Conservation (phyloP, 805 yeast genomes). For the Kockiozyma suomiensis region DNA sequence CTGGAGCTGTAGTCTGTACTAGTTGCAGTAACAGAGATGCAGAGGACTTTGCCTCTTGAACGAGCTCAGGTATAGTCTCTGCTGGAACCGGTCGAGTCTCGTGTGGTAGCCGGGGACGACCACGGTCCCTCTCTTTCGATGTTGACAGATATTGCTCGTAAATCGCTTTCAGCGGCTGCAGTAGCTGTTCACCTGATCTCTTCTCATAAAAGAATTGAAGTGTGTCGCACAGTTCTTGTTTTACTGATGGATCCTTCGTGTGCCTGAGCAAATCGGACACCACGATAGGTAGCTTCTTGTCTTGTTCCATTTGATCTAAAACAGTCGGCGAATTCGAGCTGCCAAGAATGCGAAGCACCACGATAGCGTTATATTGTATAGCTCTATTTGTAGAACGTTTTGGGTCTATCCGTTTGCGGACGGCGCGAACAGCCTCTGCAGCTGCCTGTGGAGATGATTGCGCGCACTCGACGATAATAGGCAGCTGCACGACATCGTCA, state of each 20-base stretch:
- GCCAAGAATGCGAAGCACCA: conserved; percentile 22
- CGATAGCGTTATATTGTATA: conserved; percentile 26
- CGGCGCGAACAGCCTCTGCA: conserved; percentile 17
- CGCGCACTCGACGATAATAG: conserved; percentile 31
- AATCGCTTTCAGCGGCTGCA: background rate
- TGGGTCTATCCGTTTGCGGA: conserved; percentile 27
- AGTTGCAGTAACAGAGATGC: conserved; percentile 25
- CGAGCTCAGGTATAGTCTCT: background rate
- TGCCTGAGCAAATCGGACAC: conserved; percentile 5
- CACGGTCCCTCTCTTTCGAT: background rate
- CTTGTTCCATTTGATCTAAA: conserved; percentile 9
- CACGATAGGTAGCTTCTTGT: conserved; percentile 16
- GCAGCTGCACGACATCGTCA: conserved; percentile 26
- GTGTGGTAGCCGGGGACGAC: background rate
- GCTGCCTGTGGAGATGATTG: conserved; percentile 30
- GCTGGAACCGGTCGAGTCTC: background rate
- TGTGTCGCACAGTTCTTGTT: conserved; percentile 3
- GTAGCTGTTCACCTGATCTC: background rate
- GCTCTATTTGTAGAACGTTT: conserved; percentile 2
- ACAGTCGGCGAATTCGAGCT: conserved; percentile 23
- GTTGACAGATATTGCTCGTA: background rate
- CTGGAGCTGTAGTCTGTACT: conserved; percentile 21
- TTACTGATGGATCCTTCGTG: conserved; percentile 19
- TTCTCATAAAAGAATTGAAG: conserved; percentile 2
- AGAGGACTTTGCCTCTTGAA: conserved; percentile 21